Evolutionary conservation across 2,329 filamentous ascomycete species (phyloP).

Genomic region (Monilinia aucupariae): DNA sequence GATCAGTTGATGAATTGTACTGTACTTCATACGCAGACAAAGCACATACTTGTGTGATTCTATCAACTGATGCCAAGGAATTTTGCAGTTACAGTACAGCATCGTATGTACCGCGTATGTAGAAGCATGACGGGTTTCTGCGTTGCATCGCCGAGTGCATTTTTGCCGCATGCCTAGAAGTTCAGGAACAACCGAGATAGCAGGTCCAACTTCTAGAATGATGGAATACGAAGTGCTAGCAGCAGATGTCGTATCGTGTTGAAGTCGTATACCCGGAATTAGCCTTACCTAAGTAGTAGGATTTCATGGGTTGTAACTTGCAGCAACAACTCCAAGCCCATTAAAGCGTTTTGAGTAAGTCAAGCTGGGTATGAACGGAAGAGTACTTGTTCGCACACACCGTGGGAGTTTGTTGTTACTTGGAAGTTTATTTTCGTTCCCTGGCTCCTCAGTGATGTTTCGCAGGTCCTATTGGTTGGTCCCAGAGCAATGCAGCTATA

Average conservation of each 20-base stretch:
- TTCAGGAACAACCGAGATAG: not conserved
- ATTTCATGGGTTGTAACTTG: not conserved
- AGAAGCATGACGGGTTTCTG: not conserved
- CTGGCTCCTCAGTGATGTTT: not conserved
- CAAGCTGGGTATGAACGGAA: not conserved
- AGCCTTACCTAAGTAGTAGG: not conserved
- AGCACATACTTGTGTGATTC: not conserved
- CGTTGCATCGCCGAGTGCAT: not conserved
- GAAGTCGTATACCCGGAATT: not conserved
- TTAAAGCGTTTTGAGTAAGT: not conserved
- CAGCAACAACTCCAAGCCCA: not conserved
- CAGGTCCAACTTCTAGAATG: not conserved
- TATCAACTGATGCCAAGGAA: constrained; percentile 1
- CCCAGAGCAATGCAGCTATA: not conserved
- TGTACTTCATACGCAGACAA: not conserved
- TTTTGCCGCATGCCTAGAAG: not conserved
- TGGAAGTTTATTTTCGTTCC: not conserved
- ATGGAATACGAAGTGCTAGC: too few species aligned
- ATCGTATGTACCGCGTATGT: not conserved
- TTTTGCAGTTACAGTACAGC: not conserved
- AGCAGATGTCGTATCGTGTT: not conserved
- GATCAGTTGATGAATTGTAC: not conserved
- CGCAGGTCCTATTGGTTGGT: not conserved
- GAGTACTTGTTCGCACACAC: not conserved
- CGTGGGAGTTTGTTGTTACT: not conserved